Conservation (phyloP, 225 moss, liverwort and hornwort species). For the Straminergon stramineum region DNA sequence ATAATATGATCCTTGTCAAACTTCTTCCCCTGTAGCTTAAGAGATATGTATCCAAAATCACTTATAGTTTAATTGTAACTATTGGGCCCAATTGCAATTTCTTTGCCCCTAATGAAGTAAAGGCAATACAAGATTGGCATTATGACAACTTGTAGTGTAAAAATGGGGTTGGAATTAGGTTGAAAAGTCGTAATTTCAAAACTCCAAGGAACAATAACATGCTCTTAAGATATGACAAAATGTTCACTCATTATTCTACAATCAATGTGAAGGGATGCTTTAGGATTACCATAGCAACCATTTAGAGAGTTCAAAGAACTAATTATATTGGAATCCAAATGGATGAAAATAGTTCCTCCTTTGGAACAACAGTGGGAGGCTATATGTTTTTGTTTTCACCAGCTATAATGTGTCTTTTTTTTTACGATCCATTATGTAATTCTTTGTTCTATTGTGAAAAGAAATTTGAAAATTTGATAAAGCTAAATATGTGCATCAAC, state of each 20-base stretch:
- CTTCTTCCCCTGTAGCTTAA: too few relatives aligned
- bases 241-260: neutral
- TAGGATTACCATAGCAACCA: fast-evolving
- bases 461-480: neutral
- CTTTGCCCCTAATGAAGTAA: neutral
- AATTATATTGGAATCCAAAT: too few relatives aligned
- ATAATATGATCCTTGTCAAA: too few relatives aligned
- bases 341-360: too few relatives aligned
- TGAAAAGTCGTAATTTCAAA: neutral
- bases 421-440: too few relatives aligned
- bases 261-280: neutral
- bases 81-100: neutral
- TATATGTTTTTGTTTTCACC: neutral
- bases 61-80: fast-evolving
- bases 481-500: fast-evolving
- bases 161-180: too few relatives aligned
- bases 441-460: too few relatives aligned
- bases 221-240: neutral
- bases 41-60: too few relatives aligned
- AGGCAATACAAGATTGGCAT: neutral
- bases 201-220: neutral
- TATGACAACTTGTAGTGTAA: too few relatives aligned
- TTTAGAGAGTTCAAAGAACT: neutral
- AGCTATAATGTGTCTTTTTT: neutral
- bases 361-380: too few relatives aligned